A percentile compares a stretch with the other conserved stretches of the same genome.
These are phyloP conservation scores for Brassica cretica DNA, from an alignment of 345 rosid genomes.

Conservation along the genomic window DNA sequence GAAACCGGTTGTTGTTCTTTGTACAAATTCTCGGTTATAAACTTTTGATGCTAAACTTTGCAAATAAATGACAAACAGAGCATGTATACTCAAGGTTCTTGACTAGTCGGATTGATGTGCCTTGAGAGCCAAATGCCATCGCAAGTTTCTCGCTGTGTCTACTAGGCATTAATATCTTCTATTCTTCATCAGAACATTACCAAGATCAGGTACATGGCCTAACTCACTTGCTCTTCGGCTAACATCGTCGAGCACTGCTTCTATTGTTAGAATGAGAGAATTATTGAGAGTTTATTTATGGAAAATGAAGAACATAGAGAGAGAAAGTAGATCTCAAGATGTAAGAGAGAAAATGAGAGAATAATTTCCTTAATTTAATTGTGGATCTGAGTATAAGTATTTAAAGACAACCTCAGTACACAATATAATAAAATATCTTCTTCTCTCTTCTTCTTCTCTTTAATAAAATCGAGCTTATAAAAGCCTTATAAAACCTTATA, in stretches of 20 bases:
- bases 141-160: conserved; percentile 70
- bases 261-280: no score
- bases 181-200: conserved; percentile 54
- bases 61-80: conserved; percentile 58
- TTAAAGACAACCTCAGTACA: no score
- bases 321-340: no score
- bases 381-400: no score
- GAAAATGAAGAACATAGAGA: no score
- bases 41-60: conserved; percentile 47
- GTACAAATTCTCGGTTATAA: conserved; percentile 49
- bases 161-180: conserved; percentile 48
- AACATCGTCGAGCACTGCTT: conserved; percentile 51
- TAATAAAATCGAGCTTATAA: no score
- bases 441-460: no score
- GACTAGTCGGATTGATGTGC: conserved; percentile 45
- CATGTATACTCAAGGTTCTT: conserved; percentile 59
- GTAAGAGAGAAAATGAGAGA: no score
- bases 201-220: conserved; percentile 57
- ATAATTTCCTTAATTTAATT: no score
- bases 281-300: no score
- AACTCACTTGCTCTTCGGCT: conserved; percentile 25
- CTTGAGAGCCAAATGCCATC: conserved; percentile 52
- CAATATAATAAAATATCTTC: no score
- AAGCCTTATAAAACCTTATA: no score
- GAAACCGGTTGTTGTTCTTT: conserved; percentile 60